Evolutionary conservation across 106 monocot species (phyloP).

Genomic region (Allium sativum): DNA sequence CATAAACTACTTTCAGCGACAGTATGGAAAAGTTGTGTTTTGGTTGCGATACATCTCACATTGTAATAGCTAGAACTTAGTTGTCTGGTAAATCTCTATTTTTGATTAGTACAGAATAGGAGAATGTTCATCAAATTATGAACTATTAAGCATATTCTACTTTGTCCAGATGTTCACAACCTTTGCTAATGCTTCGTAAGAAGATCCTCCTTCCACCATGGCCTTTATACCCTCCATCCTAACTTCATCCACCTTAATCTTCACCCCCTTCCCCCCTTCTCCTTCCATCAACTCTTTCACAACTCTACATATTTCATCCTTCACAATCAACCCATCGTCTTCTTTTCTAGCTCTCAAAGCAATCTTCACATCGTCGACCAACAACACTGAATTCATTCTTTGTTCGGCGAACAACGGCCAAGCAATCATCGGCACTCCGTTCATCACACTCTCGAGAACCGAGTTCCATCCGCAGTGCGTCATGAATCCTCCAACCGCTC

Average conservation of each 20-base stretch:
- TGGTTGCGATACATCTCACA: too few species aligned
- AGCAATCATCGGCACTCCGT: conserved; percentile 65
- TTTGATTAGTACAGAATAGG: too few species aligned
- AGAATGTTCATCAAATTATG: too few species aligned
- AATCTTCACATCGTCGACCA: conserved; percentile 28
- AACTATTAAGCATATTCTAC: too few species aligned
- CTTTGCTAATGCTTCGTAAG: conserved; percentile 12
- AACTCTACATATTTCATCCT: conserved; percentile 32
- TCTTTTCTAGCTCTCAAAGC: conserved; percentile 20
- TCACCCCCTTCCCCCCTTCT: conserved; percentile 28
- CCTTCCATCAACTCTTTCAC: conserved; percentile 50
- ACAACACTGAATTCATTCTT: conserved; percentile 56
- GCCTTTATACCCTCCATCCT: conserved; percentile 7
- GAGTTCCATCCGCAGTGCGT: conserved; percentile 88
- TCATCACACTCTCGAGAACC: conserved; percentile 35
- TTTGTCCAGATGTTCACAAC: conserved; percentile 14
- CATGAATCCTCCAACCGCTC: conserved; percentile 41
- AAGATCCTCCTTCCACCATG: conserved; percentile 20
- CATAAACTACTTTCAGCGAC: too few species aligned
- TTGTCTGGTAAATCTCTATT: too few species aligned
- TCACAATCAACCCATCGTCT: conserved; percentile 19
- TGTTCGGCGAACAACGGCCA: conserved; percentile 86
- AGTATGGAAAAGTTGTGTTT: too few species aligned
- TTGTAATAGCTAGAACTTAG: too few species aligned
- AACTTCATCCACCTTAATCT: conserved; percentile 17